These are phyloP conservation scores for Cyphellophora attinorum DNA, from an alignment of 2,329 filamentous ascomycete genomes.

Conservation along the genomic window DNA sequence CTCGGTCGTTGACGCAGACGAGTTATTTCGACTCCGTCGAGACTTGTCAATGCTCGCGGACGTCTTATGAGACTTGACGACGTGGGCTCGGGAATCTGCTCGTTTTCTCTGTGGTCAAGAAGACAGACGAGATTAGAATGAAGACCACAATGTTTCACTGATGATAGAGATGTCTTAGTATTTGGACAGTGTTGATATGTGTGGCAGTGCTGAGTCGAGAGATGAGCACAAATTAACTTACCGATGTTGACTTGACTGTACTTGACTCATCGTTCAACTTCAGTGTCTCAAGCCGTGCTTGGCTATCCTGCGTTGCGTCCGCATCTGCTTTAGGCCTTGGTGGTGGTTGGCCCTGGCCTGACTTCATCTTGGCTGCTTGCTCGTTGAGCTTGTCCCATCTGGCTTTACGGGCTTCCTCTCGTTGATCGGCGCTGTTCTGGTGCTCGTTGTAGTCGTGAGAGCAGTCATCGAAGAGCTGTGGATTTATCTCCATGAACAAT, in stretches of 20 bases:
- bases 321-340: conserved; percentile 44
- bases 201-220: background rate
- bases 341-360: conserved; percentile 28
- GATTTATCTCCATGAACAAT: conserved; percentile 99
- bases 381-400: conserved; percentile 84
- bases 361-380: conserved; percentile 63
- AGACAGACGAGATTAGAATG: background rate
- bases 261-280: conserved; percentile 70
- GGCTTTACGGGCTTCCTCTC: conserved; percentile 69
- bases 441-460: conserved; percentile 96
- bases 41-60: conserved; percentile 18
- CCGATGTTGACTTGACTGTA: conserved; percentile 42
- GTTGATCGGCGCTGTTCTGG: conserved; percentile 80
- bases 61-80: conserved; percentile 11
- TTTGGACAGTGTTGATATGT: conserved; percentile 16
- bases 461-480: conserved; percentile 95
- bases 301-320: conserved; percentile 72
- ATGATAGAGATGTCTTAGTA: conserved; percentile 30
- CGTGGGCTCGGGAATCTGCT: conserved; percentile 22
- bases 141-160: conserved; percentile 25
- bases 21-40: conserved; percentile 24
- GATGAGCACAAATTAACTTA: conserved; percentile 25
- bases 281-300: conserved; percentile 78
- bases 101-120: conserved; percentile 24
- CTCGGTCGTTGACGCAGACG: conserved; percentile 9